Percentiles rank a stretch among this genome's conserved stretches.
These are phyloP conservation scores for Raphanus sativus DNA, from an alignment of 345 rosid species.

Conservation along the genomic window DNA sequence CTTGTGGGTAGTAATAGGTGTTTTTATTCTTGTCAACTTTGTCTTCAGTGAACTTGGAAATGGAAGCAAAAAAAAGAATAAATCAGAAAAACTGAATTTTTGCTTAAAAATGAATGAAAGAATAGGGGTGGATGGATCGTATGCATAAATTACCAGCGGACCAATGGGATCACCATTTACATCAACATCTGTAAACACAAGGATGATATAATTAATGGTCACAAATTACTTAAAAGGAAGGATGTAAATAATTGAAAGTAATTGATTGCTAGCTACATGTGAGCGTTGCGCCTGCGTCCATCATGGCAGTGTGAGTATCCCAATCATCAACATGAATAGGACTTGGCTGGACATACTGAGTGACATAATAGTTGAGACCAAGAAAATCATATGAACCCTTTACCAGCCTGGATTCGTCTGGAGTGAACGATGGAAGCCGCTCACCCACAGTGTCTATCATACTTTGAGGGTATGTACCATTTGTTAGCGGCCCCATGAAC, in stretches of 20 bases:
- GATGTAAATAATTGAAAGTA: neutral
- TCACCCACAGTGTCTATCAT: conserved; percentile 11
- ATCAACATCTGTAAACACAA: neutral
- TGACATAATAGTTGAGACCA: conserved; percentile 32
- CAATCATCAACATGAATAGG: neutral
- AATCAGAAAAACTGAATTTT: no score
- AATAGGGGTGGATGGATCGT: neutral
- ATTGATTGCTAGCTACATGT: neutral
- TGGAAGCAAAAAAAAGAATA: neutral
- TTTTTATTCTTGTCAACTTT: neutral
- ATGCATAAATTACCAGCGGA: neutral
- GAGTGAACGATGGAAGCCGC: conserved; percentile 6
- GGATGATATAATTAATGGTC: neutral
- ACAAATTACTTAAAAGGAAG: neutral
- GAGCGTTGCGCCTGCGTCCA: neutral
- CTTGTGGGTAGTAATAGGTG: neutral
- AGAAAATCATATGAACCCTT: conserved; percentile 31
- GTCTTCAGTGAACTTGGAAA: neutral
- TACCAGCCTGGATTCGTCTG: conserved; percentile 1
- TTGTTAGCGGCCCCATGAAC: conserved; percentile 35
- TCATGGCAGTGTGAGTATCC: neutral
- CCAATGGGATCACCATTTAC: neutral
- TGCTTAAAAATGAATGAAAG: no score
- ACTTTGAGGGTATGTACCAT: conserved; percentile 22
- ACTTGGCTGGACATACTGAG: conserved; percentile 11